Percentiles rank a stretch among this genome's conserved stretches.
phyloP scores from a whole-genome alignment of 345 rosid genomes.

The Rhodomyrtus tomentosa region DNA sequence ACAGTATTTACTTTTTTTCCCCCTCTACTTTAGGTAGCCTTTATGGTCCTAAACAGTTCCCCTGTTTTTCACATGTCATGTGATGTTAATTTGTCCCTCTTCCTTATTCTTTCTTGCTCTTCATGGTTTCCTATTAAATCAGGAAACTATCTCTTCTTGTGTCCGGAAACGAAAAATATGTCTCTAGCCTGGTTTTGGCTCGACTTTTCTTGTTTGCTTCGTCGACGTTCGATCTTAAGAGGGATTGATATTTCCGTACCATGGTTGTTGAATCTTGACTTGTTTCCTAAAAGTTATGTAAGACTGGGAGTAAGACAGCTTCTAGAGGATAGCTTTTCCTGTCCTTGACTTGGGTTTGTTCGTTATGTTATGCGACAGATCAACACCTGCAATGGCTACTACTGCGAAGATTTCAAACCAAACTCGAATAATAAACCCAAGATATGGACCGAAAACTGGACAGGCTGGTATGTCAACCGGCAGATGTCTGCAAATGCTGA shows the following conservation, averaged over 20 bases:
- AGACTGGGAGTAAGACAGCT: neutral
- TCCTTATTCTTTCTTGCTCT: neutral
- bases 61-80: neutral
- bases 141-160: neutral
- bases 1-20: neutral
- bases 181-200: neutral
- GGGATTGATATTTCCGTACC: neutral
- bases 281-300: neutral
- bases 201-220: neutral
- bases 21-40: neutral
- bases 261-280: neutral
- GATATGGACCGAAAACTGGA: conserved; percentile 92
- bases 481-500: neutral
- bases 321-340: neutral
- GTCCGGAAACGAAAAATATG: neutral
- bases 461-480: conserved; percentile 40
- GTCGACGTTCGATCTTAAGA: neutral
- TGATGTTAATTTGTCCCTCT: neutral
- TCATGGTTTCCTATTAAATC: neutral
- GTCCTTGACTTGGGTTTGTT: neutral
- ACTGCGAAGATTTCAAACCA: conserved; percentile 62
- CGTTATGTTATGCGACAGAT: conserved; percentile 24
- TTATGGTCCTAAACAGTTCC: neutral
- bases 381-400: conserved; percentile 77
- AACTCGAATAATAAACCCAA: conserved; percentile 56